Conservation (phyloP, 495 filamentous ascomycete species). For the Letharia columbiana region DNA sequence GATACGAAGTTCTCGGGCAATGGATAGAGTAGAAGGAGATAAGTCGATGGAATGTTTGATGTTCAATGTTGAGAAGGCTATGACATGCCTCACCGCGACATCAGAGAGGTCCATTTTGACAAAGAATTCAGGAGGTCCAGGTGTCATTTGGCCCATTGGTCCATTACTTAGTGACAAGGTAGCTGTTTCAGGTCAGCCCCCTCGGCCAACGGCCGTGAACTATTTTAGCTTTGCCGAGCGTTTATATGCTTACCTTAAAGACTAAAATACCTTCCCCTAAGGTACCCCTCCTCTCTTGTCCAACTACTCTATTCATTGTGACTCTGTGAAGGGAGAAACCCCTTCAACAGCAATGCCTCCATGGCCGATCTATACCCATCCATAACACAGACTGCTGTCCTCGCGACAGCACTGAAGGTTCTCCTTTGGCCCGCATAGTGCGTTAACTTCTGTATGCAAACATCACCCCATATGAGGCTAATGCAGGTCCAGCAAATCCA, state of each 20-base stretch:
- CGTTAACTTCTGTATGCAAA: conserved; percentile 29
- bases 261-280: too few species aligned
- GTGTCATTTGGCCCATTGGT: not conserved
- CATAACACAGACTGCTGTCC: conserved; percentile 75
- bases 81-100: conserved; percentile 43
- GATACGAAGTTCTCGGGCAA: conserved; percentile 39
- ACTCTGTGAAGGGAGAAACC: not conserved
- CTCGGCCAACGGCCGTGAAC: not conserved
- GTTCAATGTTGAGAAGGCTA: conserved; percentile 39
- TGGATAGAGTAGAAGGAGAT: conserved; percentile 37
- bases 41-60: conserved; percentile 41
- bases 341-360: conserved; percentile 25
- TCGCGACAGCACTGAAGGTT: conserved; percentile 84
- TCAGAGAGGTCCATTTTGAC: conserved; percentile 41
- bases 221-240: not conserved
- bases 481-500: conserved; percentile 69
- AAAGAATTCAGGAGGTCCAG: conserved; percentile 1
- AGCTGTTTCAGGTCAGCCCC: not conserved
- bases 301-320: not conserved
- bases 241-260: conserved; percentile 1
- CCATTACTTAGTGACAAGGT: not conserved
- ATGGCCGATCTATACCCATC: conserved; percentile 83
- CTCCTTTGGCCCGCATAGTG: conserved; percentile 96
- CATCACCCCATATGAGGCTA: conserved; percentile 6
- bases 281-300: not conserved